Conservation (phyloP, 2,329 filamentous ascomycete species). For the Xylariales sp. region DNA sequence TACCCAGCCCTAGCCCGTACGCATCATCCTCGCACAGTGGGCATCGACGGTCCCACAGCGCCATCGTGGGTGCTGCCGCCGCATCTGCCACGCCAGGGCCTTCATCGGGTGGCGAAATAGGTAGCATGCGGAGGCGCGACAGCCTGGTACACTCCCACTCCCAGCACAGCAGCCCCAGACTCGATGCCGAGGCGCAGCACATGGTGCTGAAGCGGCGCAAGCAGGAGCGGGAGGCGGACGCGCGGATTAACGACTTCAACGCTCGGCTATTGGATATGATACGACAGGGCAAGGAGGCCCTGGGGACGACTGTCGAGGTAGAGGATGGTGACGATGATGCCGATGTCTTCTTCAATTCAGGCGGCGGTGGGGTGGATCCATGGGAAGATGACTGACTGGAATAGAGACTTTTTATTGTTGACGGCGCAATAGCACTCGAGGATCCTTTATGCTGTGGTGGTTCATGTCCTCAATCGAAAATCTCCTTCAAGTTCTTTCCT, state of each 20-base stretch:
- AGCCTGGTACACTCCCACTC: constrained; percentile 6
- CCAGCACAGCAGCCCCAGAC: constrained; percentile 41
- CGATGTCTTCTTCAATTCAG: too few species aligned
- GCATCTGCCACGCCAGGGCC: constrained; percentile 6
- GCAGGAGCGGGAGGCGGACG: constrained; percentile 75
- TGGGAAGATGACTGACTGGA: constrained; percentile 6
- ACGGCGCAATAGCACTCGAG: too few species aligned
- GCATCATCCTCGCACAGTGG: constrained; percentile 15
- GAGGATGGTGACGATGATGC: constrained; percentile 36
- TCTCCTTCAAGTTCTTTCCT: too few species aligned
- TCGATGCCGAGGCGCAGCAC: constrained; percentile 64
- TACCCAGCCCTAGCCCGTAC: constrained; percentile 22
- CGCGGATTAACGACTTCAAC: constrained; percentile 75
- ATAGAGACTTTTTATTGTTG: too few species aligned
- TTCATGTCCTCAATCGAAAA: too few species aligned
- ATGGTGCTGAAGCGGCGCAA: constrained; percentile 67
- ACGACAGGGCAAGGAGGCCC: constrained; percentile 77
- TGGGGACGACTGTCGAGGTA: constrained; percentile 70
- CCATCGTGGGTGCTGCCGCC: constrained; percentile 20
- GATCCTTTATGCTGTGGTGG: too few species aligned
- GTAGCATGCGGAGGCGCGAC: not conserved
- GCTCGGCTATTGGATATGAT: constrained; percentile 81
- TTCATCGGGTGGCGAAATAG: constrained; percentile 16
- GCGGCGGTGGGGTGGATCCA: constrained; percentile 26
- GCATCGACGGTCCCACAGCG: constrained; percentile 43